These are phyloP conservation scores for Penicillium coffeae DNA, from an alignment of 495 filamentous ascomycete genomes.

Conservation along the genomic window DNA sequence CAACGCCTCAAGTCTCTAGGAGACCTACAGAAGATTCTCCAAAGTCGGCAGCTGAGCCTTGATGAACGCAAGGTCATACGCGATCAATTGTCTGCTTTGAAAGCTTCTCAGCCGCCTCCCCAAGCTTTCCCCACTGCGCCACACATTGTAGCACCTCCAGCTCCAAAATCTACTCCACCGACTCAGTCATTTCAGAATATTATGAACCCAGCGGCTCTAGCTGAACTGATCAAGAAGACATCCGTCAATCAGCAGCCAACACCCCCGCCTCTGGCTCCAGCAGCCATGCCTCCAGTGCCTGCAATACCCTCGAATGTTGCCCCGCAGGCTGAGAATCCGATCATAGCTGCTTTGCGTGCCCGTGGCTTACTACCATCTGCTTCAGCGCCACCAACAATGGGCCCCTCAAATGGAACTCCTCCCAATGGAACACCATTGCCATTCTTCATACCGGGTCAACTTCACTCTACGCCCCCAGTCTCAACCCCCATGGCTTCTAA, in stretches of 20 bases:
- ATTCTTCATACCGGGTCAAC: slow-evolving; percentile 40
- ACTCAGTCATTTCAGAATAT: slow-evolving; percentile 40
- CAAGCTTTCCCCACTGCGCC: slow-evolving; percentile 17
- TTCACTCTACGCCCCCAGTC: slow-evolving; percentile 33
- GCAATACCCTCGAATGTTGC: slow-evolving; percentile 26
- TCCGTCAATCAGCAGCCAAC: slow-evolving; percentile 42
- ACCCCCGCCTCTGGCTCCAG: slow-evolving; percentile 31
- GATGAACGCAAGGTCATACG: slow-evolving; percentile 76
- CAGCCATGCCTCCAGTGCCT: slow-evolving; percentile 21
- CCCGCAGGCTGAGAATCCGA: slow-evolving; percentile 37
- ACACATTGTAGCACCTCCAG: slow-evolving; percentile 22
- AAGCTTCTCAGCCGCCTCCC: slow-evolving; percentile 28
- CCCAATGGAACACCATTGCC: slow-evolving; percentile 29
- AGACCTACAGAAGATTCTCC: slow-evolving; percentile 77
- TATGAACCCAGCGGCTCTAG: slow-evolving; percentile 45
- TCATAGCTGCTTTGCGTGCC: slow-evolving; percentile 44
- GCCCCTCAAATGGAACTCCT: slow-evolving; percentile 17
- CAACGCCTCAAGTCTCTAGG: slow-evolving; percentile 78
- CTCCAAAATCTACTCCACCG: slow-evolving; percentile 28
- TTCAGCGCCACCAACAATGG: slow-evolving; percentile 27
- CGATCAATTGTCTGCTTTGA: slow-evolving; percentile 71
- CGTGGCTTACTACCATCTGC: slow-evolving; percentile 45
- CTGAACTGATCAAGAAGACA: slow-evolving; percentile 47
- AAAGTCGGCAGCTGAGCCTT: slow-evolving; percentile 71
- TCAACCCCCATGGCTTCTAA: slow-evolving; percentile 23